Evolutionary conservation across 2,329 filamentous ascomycete species (phyloP).

Genomic region (Fusarium tanahbumbuense): DNA sequence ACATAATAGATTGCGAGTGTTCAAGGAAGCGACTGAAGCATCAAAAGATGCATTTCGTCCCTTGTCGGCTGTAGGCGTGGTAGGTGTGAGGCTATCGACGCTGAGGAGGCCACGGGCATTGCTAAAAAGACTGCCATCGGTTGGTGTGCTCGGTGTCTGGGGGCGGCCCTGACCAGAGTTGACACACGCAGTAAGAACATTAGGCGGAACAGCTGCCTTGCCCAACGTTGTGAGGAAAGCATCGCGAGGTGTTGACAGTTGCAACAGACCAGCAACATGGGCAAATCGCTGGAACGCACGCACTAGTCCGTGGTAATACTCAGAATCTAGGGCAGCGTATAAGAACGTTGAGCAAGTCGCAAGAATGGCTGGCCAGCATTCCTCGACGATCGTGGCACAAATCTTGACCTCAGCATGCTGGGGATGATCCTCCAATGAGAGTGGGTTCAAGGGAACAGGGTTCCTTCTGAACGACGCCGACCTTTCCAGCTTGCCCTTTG

Average conservation of each 20-base stretch:
- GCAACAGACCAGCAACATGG: conserved; percentile 90
- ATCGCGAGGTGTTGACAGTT: conserved; percentile 87
- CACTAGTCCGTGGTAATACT: conserved; percentile 93
- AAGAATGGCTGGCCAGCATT: conserved; percentile 95
- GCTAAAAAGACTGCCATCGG: conserved; percentile 71
- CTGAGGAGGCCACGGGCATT: conserved; percentile 79
- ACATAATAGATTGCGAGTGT: conserved; percentile 90
- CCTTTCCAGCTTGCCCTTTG: conserved; percentile 62
- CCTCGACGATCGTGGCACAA: conserved; percentile 84
- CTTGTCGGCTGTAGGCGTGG: conserved; percentile 67
- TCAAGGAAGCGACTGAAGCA: conserved; percentile 68
- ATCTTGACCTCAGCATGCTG: conserved; percentile 77
- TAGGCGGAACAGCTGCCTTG: conserved; percentile 91
- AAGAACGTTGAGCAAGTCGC: conserved; percentile 96
- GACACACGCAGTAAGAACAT: conserved; percentile 72
- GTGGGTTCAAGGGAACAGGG: conserved; percentile 84
- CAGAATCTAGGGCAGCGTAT: conserved; percentile 89
- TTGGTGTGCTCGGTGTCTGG: conserved; percentile 57
- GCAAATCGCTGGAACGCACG: conserved; percentile 95
- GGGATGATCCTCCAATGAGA: conserved; percentile 78
- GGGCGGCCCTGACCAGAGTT: conserved; percentile 61
- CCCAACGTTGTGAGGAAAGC: conserved; percentile 94
- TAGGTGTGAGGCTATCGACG: conserved; percentile 75
- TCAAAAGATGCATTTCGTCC: conserved; percentile 71
- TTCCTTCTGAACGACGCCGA: conserved; percentile 78